Evolutionary conservation across 2,329 filamentous ascomycete species (phyloP).

Genomic region (Hymenoscyphus scutula): DNA sequence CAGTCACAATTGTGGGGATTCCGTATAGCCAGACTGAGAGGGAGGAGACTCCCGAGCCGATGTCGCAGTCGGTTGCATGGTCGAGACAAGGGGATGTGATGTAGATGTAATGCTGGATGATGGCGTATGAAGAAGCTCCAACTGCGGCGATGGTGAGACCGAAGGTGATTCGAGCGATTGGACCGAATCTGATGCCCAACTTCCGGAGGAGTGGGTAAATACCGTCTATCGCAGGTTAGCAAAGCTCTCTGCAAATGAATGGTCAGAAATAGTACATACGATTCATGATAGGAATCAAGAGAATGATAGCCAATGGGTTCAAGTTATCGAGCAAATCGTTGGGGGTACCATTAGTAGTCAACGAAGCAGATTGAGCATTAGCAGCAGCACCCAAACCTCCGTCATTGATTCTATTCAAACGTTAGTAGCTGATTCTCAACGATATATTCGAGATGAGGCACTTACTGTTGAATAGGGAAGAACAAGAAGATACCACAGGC

Average conservation of each 20-base stretch:
- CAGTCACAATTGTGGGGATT: conserved; percentile 46
- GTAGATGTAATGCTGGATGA: conserved; percentile 63
- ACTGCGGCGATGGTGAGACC: conserved; percentile 65
- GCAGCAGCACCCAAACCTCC: conserved; percentile 72
- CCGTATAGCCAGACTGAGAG: conserved; percentile 63
- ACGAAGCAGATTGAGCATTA: conserved; percentile 75
- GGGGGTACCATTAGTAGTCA: conserved; percentile 66
- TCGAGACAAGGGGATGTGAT: conserved; percentile 56
- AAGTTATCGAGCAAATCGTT: conserved; percentile 76
- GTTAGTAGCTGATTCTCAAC: background rate
- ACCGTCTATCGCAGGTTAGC: conserved; percentile 32
- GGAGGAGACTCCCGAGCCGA: conserved; percentile 44
- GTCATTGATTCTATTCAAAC: conserved; percentile 15
- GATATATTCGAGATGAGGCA: background rate
- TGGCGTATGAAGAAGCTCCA: conserved; percentile 58
- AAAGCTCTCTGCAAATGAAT: no score
- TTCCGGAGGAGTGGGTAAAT: conserved; percentile 67
- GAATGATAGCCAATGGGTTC: conserved; percentile 72
- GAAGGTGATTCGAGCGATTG: conserved; percentile 68
- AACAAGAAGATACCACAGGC: conserved; percentile 65
- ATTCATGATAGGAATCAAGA: conserved; percentile 70
- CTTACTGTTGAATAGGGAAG: conserved; percentile 42
- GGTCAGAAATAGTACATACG: conserved; percentile 20
- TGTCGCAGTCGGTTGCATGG: conserved; percentile 42
- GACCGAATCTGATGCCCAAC: conserved; percentile 62